Conservation (phyloP, 2,329 filamentous ascomycete species). For the Triangularia setosa region DNA sequence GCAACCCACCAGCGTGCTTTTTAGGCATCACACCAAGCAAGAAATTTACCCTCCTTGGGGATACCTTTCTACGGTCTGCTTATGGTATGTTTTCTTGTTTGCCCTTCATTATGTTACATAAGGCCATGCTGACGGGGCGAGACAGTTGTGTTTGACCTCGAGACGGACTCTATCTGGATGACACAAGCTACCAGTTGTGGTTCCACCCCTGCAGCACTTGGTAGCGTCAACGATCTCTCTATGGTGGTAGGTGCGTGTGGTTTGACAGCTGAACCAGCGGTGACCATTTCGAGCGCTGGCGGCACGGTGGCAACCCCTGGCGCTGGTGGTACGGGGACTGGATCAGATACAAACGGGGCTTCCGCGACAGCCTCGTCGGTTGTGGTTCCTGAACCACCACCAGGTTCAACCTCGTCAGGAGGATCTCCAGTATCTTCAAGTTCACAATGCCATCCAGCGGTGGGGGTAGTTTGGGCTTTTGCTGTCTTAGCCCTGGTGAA, state of each 20-base stretch:
- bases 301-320: background rate
- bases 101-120: background rate
- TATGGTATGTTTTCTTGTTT: conserved; percentile 38
- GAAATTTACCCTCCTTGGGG: conserved; percentile 52
- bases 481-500: background rate
- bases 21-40: conserved; percentile 47
- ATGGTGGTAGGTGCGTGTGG: conserved; percentile 26
- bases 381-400: background rate
- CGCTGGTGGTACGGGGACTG: background rate
- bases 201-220: conserved; percentile 40
- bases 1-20: conserved; percentile 38
- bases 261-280: conserved; percentile 1
- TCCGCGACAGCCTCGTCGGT: background rate
- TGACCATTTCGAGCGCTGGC: conserved; percentile 9
- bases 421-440: background rate
- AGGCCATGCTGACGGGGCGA: conserved; percentile 1
- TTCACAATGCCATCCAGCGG: background rate
- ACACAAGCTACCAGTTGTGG: conserved; percentile 51
- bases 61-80: conserved; percentile 54
- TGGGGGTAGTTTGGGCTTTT: background rate
- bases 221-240: conserved; percentile 28
- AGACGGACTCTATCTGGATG: conserved; percentile 45
- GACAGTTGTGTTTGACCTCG: conserved; percentile 48
- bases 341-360: background rate
- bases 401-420: background rate